Percentiles rank a stretch among this genome's conserved stretches.
Evolutionary conservation across 768 basidiomycete species (phyloP).

Genomic region (Lactifluus rugatus): DNA sequence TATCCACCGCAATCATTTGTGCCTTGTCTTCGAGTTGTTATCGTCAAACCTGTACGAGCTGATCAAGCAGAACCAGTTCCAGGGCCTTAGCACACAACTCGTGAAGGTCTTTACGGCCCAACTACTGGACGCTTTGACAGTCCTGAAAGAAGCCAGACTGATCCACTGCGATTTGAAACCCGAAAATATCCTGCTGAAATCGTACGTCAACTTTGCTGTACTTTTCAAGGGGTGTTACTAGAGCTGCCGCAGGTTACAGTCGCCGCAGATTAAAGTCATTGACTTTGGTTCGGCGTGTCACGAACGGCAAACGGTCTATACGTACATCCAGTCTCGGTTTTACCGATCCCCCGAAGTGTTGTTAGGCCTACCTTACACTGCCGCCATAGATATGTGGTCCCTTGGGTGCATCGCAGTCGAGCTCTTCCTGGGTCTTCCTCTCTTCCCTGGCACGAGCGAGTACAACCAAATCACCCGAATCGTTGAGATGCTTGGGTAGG

Average conservation of each 20-base stretch:
- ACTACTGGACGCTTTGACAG: constrained; percentile 81
- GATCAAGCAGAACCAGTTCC: constrained; percentile 99
- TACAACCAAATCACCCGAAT: constrained; percentile 97
- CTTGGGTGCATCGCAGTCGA: constrained; percentile 98
- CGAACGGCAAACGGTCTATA: constrained; percentile 98
- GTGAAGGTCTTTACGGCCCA: constrained; percentile 99
- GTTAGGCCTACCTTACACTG: constrained; percentile 87
- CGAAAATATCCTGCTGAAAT: constrained; percentile 95
- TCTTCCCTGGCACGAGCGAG: constrained; percentile 98
- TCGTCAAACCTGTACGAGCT: constrained; percentile 98
- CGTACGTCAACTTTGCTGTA: constrained; percentile 40
- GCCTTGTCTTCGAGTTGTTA: constrained; percentile 94
- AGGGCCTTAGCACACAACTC: constrained; percentile 90
- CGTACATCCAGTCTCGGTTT: constrained; percentile 98
- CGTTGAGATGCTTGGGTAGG: constrained; percentile 96
- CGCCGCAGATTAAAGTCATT: constrained; percentile 97
- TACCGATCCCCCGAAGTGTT: constrained; percentile 98
- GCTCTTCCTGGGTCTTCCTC: constrained; percentile 88
- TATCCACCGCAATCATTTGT: constrained; percentile 92
- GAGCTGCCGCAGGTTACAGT: constrained; percentile 59
- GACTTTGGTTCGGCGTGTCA: constrained; percentile 99
- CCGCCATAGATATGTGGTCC: constrained; percentile 99
- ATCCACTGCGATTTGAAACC: constrained; percentile 99
- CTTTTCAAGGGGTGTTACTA: constrained; percentile 2
- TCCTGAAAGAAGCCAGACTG: constrained; percentile 89